Evolutionary conservation across 2,329 filamentous ascomycete species (phyloP).

Genomic region (Diplodia corticola): DNA sequence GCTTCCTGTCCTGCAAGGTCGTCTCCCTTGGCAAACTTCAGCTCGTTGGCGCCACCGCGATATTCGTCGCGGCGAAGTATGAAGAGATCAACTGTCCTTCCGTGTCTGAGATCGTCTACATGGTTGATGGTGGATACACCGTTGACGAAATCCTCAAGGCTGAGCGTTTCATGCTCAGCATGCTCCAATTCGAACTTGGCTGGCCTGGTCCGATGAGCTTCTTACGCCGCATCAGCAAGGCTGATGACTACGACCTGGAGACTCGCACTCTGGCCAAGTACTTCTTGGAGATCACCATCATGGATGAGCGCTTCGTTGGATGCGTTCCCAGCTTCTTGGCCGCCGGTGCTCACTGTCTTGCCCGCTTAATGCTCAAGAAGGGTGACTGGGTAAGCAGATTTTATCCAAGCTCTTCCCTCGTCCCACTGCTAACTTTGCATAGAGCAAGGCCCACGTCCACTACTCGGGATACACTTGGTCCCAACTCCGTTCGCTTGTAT

Average conservation of each 20-base stretch:
- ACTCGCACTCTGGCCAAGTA: conserved; percentile 96
- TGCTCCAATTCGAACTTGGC: conserved; percentile 92
- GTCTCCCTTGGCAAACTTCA: conserved; percentile 94
- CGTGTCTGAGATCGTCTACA: conserved; percentile 92
- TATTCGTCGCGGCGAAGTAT: conserved; percentile 96
- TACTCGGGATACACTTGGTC: conserved; percentile 91
- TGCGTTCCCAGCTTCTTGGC: conserved; percentile 87
- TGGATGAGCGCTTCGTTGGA: conserved; percentile 96
- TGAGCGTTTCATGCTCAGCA: conserved; percentile 96
- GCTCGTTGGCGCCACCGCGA: conserved; percentile 90
- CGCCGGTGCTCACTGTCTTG: conserved; percentile 88
- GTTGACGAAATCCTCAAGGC: conserved; percentile 94
- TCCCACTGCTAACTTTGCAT: conserved; percentile 38
- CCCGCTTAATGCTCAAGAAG: conserved; percentile 84
- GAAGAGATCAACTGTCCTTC: conserved; percentile 99
- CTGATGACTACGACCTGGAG: conserved; percentile 95
- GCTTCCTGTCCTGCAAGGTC: conserved; percentile 91
- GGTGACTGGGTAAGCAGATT: conserved; percentile 79
- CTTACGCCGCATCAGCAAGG: conserved; percentile 93
- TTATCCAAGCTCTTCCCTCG: neutral
- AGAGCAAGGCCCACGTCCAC: conserved; percentile 82
- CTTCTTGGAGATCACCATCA: conserved; percentile 92
- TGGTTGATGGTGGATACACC: conserved; percentile 92
- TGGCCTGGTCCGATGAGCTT: conserved; percentile 99
- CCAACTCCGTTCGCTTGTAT: conserved; percentile 76